Evolutionary conservation across 345 rosid species (phyloP), one percentile per base, ranked within the genome.

Genomic region (Angophora floribunda): DNA sequence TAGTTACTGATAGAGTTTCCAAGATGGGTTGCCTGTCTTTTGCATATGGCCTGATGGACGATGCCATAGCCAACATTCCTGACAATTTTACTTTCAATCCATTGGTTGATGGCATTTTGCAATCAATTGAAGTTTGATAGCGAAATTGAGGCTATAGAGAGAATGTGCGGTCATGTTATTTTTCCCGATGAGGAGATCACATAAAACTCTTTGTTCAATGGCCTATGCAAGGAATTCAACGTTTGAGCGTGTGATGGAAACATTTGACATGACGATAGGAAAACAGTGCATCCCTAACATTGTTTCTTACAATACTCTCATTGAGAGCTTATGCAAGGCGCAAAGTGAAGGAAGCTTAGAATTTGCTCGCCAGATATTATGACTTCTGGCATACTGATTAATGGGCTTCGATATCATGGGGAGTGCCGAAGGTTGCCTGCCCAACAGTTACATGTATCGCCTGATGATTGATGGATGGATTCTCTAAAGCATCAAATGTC

Each of bases 291-390:
- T 89, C 88, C 98, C 99, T 59, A 96, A 96, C 93, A 84, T 94
- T 45, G 88, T 92, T 89, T 96, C 99, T 10, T 96, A 95, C 90
- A 96, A 92, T 86, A 95, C 95, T 90, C 92, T 96, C 47, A 84
- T 95, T n/a, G 96, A 97, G 93, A 97, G 98, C 95, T 92, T 95
- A 19, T 96, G 98, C 91, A 96, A 91, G 92, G 93, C 90, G 70
- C 15, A 95, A 93, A 90, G 91, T 91, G 86, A 92, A 92, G 51
- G 95, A 94, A 93, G 99, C 98, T 80, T 49, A 93, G 90, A 87
- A 93, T 52, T 91, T 97, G 86, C 92, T 97, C 22, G 91, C 95
- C 93, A 52, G 98, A 97, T 90, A 79, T 90, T 45, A 94, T 97
- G 89, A 92, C 93, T 67, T 93, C 95, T 85, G 95, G 94, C 52